Evolutionary conservation across 441 rosid genomes (phyloP).

Genomic region (Viola pubescens): DNA sequence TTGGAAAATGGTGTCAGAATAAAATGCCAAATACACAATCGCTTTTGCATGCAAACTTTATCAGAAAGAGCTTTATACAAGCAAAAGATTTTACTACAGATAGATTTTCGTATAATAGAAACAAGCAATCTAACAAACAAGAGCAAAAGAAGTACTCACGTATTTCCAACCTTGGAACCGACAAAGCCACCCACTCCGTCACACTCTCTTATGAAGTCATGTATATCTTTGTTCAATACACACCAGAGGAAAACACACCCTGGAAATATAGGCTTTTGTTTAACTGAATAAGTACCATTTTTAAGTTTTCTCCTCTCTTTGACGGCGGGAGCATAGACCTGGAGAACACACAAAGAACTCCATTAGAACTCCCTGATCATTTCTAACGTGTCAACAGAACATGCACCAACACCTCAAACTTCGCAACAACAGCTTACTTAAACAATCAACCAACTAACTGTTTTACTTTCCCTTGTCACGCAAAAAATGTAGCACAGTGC

Average conservation of each 20-base stretch:
- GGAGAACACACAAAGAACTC: slow-evolving; percentile 11
- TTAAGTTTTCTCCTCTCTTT: slow-evolving; percentile 58
- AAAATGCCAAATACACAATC: too few relatives aligned
- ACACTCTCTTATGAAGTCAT: slow-evolving; percentile 55
- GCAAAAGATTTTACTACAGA: too few relatives aligned
- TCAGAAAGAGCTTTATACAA: too few relatives aligned
- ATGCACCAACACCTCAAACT: too few relatives aligned
- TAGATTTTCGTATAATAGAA: too few relatives aligned
- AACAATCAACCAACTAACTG: not conserved
- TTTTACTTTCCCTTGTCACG: not conserved
- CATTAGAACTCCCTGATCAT: too few relatives aligned
- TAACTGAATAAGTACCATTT: slow-evolving; percentile 51
- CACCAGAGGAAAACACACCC: slow-evolving; percentile 75
- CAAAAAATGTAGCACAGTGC: not conserved
- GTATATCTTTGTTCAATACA: slow-evolving; percentile 70
- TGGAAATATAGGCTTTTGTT: slow-evolving; percentile 55
- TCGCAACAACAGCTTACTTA: too few relatives aligned
- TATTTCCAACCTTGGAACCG: slow-evolving; percentile 76
- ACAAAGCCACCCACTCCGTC: slow-evolving; percentile 77
- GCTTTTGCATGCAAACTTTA: too few relatives aligned
- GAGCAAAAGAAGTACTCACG: slow-evolving; percentile 33
- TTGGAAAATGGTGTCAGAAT: too few relatives aligned
- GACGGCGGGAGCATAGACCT: slow-evolving; percentile 75
- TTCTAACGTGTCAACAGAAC: not conserved
- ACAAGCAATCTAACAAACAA: too few relatives aligned